phyloP scores from a whole-genome alignment of 2,329 filamentous ascomycete genomes.

The Byssoonygena ceratinophila region DNA sequence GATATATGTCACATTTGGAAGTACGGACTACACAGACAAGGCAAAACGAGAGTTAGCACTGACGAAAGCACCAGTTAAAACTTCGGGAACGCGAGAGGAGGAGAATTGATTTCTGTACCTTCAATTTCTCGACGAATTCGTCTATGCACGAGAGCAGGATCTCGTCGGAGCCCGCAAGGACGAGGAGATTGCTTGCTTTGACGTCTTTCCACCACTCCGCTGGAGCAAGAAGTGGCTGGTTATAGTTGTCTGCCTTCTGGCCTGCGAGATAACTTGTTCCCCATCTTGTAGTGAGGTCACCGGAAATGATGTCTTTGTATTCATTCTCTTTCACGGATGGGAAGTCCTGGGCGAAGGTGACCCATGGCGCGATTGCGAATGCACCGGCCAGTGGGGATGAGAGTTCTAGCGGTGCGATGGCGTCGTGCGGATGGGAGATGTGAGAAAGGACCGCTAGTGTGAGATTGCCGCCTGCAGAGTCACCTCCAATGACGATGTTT shows the following conservation, averaged over 20 bases:
- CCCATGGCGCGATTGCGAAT: constrained; percentile 50
- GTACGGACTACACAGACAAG: constrained; percentile 17
- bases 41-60: neutral
- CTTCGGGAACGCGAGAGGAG: neutral
- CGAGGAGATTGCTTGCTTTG: constrained; percentile 40
- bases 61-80: neutral
- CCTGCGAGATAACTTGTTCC: constrained; percentile 39
- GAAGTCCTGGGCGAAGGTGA: constrained; percentile 40
- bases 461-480: constrained; percentile 38
- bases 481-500: constrained; percentile 35
- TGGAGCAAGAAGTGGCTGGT: constrained; percentile 41
- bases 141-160: constrained; percentile 47
- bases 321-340: constrained; percentile 38
- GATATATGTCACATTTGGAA: constrained; percentile 27
- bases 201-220: constrained; percentile 45
- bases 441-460: constrained; percentile 33
- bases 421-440: constrained; percentile 45
- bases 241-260: constrained; percentile 41
- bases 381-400: constrained; percentile 39
- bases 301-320: constrained; percentile 43
- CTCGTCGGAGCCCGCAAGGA: constrained; percentile 48
- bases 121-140: constrained; percentile 41
- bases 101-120: constrained; percentile 23
- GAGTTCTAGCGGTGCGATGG: constrained; percentile 37
- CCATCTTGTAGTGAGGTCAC: constrained; percentile 37